Evolutionary conservation across 2,329 filamentous ascomycete genomes (phyloP), one percentile per base, ranked within the genome.

Genomic region (Colletotrichum incanum): DNA sequence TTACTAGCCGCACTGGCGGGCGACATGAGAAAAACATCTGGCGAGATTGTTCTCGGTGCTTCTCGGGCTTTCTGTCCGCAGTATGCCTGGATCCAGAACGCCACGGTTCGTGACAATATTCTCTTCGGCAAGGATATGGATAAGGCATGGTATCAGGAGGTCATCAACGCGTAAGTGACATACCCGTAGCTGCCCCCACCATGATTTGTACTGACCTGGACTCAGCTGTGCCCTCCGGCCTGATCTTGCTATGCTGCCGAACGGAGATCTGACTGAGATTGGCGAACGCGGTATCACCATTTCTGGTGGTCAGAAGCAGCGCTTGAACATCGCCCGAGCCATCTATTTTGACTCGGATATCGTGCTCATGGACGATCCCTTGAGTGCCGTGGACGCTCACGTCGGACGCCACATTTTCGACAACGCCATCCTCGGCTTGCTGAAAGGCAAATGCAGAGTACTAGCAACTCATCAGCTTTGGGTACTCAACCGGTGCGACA

Each of bases 61-160:
- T 92, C 91, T 3, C 88, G 95, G 73, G 94, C 96, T 0, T 98
- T 98, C 77, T 98, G 96, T 75, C 96, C 96, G 0, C 96, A 99
- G 79, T 98, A 98, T 78, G 94, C 96, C 0, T 99, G 96, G 96
- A 98, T 99, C 60, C 96, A 98, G 79, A 98, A 98, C 78, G 88
- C 94, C 0, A 94, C 93, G 0, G 89, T 98, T 4, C 91, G 91
- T 73, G 91, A 98, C 43, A 99, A 99, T 78, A 97, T 99, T 71
- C 83, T 94, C 0, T 98, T 98, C 78, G 96, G 96, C 14, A 96
- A 94, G 76, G 89, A 91, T 0, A 89, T 93, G 83, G 87, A 97
- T 64, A 87, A 87, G 70, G 84, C 85, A 3, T 98, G 96, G 95
- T 97, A 98, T 78, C 88, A 92, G 55, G 84, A 93, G 63, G 95